Base-by-base conservation (phyloP, 148 eudicot species). In the Chenopodium suecicum region DNA sequence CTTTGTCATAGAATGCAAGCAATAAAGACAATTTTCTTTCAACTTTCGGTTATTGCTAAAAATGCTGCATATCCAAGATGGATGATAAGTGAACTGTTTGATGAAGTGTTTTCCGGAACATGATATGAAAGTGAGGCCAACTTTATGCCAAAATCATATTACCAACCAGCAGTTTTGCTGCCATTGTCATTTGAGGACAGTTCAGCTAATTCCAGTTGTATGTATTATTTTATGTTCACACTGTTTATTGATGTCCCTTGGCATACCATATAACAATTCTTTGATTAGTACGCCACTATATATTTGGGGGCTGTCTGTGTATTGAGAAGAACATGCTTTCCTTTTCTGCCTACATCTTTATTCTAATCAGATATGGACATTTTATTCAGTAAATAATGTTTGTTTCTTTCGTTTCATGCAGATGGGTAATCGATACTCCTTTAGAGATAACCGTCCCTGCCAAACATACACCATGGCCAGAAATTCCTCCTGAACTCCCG, bases 401-500 rank as follows among this genome's bases (percentile, higher is more conserved):
- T 46, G 23, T 64, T 62, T 80, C 25, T 64, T 62, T 80, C 25
- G 77, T n/a, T 70, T 78, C 17, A 82, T 93, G 88, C 91, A 95
- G 99, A 83, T 97, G 99, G 99, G 90, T 90, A 19, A 92, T 97
- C 73, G 90, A 97, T 81, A 90, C 94, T 62, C 98, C 94, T 17
- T 78, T 97, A 80, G 99, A 96, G 52, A 88, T 94, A 48, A 94
- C 97, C 2, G 94, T 97, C 80, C 91, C 98, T n/a, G 98, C 99
- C 65, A 97, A 92, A 80, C 99, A 80, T 80, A 94, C 99, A 62
- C 95, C 99, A 76, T 94, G 99, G 99, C 98, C 97, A 64, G 98
- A 97, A 25, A 80, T 86, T 79, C 91, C 91, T 80, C 94, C 92
- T 58, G 99, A 92, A 77, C 93, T 92, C 76, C 90, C 94, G 44